Percentiles rank a stretch among this genome's conserved stretches.
phyloP scores from a whole-genome alignment of 495 filamentous ascomycete genomes.

The Evansstolkia leycettana region DNA sequence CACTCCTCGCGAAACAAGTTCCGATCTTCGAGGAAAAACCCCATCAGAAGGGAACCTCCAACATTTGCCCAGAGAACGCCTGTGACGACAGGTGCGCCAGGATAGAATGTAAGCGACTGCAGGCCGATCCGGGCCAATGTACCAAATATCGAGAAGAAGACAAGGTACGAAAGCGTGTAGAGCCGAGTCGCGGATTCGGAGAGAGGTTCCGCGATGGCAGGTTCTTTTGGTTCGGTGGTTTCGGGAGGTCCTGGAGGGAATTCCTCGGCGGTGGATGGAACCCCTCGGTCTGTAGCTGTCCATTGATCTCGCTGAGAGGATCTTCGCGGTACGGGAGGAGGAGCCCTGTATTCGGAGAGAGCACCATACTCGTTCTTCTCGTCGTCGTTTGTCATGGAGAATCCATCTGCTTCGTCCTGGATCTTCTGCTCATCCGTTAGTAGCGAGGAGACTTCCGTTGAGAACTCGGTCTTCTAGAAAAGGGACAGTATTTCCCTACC shows the following conservation, averaged over 20 bases:
- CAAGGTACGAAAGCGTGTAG: slow-evolving; percentile 69
- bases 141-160: slow-evolving; percentile 78
- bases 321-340: not conserved
- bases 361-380: not conserved
- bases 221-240: not conserved
- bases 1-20: slow-evolving; percentile 57
- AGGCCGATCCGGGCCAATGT: slow-evolving; percentile 78
- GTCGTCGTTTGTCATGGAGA: not conserved
- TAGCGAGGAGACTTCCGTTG: too few relatives aligned
- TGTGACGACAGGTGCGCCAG: slow-evolving; percentile 61
- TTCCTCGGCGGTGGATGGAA: not conserved
- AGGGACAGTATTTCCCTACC: too few relatives aligned
- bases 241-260: not conserved
- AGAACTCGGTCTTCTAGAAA: too few relatives aligned
- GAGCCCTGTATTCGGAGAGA: slow-evolving; percentile 1
- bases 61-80: slow-evolving; percentile 86
- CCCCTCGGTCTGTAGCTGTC: not conserved
- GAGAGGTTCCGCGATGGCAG: slow-evolving; percentile 1
- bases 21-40: slow-evolving; percentile 72
- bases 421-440: too few relatives aligned
- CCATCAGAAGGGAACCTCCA: slow-evolving; percentile 70
- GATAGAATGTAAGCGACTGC: slow-evolving; percentile 70
- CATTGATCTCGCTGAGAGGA: not conserved
- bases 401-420: slow-evolving; percentile 31
- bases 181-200: slow-evolving; percentile 55